Conservation (phyloP, 1,284 basidiomycete species). For the Leccinum pallidistipes region DNA sequence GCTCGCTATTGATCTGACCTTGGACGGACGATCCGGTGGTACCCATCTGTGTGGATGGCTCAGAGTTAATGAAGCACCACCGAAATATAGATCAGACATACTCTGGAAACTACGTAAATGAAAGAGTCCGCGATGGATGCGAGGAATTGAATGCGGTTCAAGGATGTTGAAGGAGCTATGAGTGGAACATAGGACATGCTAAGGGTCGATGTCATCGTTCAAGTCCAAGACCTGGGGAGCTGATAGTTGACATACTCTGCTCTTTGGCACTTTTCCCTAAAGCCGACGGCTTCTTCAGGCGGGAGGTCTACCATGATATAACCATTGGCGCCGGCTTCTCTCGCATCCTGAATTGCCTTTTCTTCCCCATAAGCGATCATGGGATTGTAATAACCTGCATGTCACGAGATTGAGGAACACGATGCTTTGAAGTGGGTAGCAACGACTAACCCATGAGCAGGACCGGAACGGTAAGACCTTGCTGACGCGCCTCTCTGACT, state of each 20-base stretch:
- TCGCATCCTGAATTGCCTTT: slow-evolving; percentile 87
- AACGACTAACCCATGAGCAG: slow-evolving; percentile 81
- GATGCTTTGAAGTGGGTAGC: not conserved
- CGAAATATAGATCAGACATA: slow-evolving; percentile 3
- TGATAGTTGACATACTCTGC: slow-evolving; percentile 57
- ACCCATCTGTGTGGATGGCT: slow-evolving; percentile 73
- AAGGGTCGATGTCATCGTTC: slow-evolving; percentile 1
- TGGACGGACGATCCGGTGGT: slow-evolving; percentile 90
- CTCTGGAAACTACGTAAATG: slow-evolving; percentile 82
- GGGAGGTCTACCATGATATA: slow-evolving; percentile 98
- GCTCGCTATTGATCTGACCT: slow-evolving; percentile 69
- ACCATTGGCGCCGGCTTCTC: slow-evolving; percentile 90
- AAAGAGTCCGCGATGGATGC: slow-evolving; percentile 94
- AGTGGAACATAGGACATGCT: slow-evolving; percentile 95
- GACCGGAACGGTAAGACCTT: slow-evolving; percentile 85
- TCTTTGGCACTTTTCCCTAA: slow-evolving; percentile 85
- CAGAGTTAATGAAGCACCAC: not conserved
- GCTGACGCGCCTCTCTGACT: slow-evolving; percentile 75
- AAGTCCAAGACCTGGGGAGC: not conserved
- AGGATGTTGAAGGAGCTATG: slow-evolving; percentile 91
- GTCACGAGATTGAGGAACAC: not conserved
- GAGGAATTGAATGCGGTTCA: slow-evolving; percentile 88
- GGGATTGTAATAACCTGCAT: slow-evolving; percentile 93
- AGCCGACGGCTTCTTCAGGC: slow-evolving; percentile 92
- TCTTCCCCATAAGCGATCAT: slow-evolving; percentile 95